Evolutionary conservation across 2,329 filamentous ascomycete genomes (phyloP).

Genomic region (Venturia oleaginea): DNA sequence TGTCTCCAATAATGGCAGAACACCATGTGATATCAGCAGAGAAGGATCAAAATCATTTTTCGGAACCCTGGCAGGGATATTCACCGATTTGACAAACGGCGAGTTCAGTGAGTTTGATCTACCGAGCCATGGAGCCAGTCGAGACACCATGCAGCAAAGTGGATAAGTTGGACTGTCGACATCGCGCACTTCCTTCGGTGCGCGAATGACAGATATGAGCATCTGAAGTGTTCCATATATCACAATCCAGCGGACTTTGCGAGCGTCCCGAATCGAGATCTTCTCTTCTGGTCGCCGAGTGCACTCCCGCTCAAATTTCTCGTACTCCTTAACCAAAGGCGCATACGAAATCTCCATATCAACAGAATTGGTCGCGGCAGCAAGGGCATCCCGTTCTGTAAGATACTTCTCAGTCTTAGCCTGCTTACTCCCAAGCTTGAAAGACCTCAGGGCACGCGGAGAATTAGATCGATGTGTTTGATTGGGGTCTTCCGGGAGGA

Average conservation of each 20-base stretch:
- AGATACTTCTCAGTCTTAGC: conserved; percentile 28
- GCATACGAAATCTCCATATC: conserved; percentile 30
- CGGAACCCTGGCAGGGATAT: conserved; percentile 12
- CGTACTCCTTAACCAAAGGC: conserved; percentile 57
- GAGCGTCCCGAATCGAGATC: conserved; percentile 54
- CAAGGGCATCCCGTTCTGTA: conserved; percentile 44
- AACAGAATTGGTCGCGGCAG: conserved; percentile 38
- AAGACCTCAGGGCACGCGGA: conserved; percentile 26
- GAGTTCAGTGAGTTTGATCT: background rate
- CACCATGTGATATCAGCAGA: background rate
- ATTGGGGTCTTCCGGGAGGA: conserved; percentile 45
- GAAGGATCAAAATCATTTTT: background rate
- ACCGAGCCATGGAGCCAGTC: conserved; percentile 30
- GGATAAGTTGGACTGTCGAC: conserved; percentile 49
- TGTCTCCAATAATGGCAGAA: background rate
- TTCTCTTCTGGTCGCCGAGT: conserved; percentile 44
- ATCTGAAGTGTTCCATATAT: conserved; percentile 67
- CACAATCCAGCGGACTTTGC: conserved; percentile 71
- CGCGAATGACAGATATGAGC: conserved; percentile 53
- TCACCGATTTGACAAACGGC: conserved; percentile 15
- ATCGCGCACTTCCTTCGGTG: conserved; percentile 54
- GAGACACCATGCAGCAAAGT: conserved; percentile 39
- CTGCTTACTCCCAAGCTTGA: conserved; percentile 27
- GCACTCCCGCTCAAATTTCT: conserved; percentile 57
- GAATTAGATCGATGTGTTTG: conserved; percentile 20